A percentile compares a stretch with the other conserved stretches of the same genome.
These are phyloP conservation scores for Rutstroemia sydowiana DNA, from an alignment of 2,329 filamentous ascomycete genomes.

Conservation along the genomic window DNA sequence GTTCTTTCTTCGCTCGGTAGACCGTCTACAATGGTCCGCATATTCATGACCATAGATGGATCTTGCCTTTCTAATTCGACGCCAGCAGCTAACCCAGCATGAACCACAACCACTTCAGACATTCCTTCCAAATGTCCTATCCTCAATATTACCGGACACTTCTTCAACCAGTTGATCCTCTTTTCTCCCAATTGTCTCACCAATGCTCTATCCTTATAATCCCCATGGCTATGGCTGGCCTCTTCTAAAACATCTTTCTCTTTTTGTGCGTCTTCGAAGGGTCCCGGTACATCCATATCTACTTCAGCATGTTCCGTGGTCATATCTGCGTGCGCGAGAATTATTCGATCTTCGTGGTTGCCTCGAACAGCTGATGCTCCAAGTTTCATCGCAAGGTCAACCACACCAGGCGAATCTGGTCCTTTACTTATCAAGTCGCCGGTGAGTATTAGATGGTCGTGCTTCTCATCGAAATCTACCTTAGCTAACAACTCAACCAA, in stretches of 20 bases:
- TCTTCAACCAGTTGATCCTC: conserved; percentile 62
- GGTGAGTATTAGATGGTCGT: conserved; percentile 68
- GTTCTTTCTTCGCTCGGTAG: conserved; percentile 24
- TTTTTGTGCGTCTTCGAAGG: conserved; percentile 26
- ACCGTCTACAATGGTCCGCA: conserved; percentile 53
- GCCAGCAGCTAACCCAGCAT: conserved; percentile 77
- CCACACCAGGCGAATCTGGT: conserved; percentile 70
- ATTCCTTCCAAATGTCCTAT: conserved; percentile 55
- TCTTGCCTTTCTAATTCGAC: conserved; percentile 63
- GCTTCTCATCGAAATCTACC: conserved; percentile 51
- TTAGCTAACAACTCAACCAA: conserved; percentile 60
- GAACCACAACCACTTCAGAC: conserved; percentile 67
- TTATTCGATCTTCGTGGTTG: conserved; percentile 83
- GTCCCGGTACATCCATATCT: conserved; percentile 17
- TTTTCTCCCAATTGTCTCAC: conserved; percentile 31
- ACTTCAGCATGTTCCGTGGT: conserved; percentile 26
- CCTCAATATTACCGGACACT: conserved; percentile 70
- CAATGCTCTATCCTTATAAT: conserved; percentile 25
- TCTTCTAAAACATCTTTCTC: conserved; percentile 22
- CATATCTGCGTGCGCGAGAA: conserved; percentile 52
- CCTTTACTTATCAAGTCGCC: conserved; percentile 84
- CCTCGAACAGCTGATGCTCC: conserved; percentile 78
- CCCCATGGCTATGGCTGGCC: conserved; percentile 22
- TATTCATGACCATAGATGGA: conserved; percentile 81
- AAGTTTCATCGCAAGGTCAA: conserved; percentile 65